These are phyloP conservation scores for Kwoniella shivajii DNA, from an alignment of 1,284 basidiomycete genomes.

Conservation along the genomic window DNA sequence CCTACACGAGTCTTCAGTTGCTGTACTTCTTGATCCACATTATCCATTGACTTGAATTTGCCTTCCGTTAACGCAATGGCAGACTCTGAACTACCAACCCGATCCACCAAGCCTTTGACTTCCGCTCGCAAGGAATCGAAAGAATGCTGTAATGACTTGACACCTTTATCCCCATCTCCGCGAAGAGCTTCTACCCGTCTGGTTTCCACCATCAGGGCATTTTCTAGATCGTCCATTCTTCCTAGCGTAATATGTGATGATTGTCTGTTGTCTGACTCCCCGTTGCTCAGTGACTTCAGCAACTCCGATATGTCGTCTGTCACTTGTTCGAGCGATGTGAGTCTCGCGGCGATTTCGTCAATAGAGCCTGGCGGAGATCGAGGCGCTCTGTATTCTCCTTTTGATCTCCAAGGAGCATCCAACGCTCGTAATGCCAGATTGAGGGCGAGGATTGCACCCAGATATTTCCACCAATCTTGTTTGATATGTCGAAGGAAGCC, in stretches of 20 bases:
- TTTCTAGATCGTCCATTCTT: conserved; percentile 60
- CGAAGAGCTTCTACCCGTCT: conserved; percentile 15
- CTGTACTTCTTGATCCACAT: conserved; percentile 27
- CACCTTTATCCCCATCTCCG: conserved; percentile 11
- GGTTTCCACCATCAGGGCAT: conserved; percentile 58
- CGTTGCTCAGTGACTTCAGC: conserved; percentile 20
- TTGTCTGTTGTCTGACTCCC: conserved; percentile 15
- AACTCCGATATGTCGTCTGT: conserved; percentile 41
- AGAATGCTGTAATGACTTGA: conserved; percentile 15
- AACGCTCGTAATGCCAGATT: conserved; percentile 28
- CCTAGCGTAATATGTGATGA: conserved; percentile 14
- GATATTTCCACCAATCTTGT: conserved; percentile 40
- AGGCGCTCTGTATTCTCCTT: conserved; percentile 51
- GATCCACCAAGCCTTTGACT: conserved; percentile 61
- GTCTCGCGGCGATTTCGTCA: conserved; percentile 67
- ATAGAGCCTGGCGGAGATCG: conserved; percentile 66
- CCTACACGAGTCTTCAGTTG: conserved; percentile 59
- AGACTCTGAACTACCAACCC: conserved; percentile 43
- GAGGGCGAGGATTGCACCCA: conserved; percentile 28
- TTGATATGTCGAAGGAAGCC: conserved; percentile 14
- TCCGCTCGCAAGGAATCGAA: conserved; percentile 56
- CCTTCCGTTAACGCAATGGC: conserved; percentile 2
- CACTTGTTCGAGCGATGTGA: conserved; percentile 55
- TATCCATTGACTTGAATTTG: conserved; percentile 13
- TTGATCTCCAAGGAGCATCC: conserved; percentile 34